Evolutionary conservation across 768 basidiomycete genomes (phyloP).

Genomic region (Atractiella rhizophila): DNA sequence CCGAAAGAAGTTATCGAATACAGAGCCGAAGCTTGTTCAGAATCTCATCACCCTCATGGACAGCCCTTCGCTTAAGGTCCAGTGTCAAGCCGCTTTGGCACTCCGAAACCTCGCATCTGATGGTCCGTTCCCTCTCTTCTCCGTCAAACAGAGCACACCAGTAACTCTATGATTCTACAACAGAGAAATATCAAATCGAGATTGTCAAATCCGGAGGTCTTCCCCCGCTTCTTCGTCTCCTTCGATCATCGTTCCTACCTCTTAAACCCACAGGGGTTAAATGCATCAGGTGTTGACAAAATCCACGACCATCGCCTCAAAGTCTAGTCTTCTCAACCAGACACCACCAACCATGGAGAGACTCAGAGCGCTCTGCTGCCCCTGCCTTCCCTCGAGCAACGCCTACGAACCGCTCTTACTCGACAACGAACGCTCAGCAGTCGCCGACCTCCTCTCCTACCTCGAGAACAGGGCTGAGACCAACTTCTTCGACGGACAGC

Average conservation of each 20-base stretch:
- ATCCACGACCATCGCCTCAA: too few relatives aligned
- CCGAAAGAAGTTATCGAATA: slow-evolving; percentile 76
- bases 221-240: slow-evolving; percentile 64
- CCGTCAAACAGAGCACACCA: background rate
- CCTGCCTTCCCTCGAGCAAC: too few relatives aligned
- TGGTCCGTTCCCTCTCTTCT: slow-evolving; percentile 36
- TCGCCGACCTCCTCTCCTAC: slow-evolving; percentile 87
- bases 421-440: slow-evolving; percentile 66
- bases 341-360: too few relatives aligned
- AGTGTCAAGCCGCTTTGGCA: slow-evolving; percentile 91
- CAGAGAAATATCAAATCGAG: slow-evolving; percentile 98
- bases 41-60: slow-evolving; percentile 92
- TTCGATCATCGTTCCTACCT: slow-evolving; percentile 89
- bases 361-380: too few relatives aligned
- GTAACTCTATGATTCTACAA: too few relatives aligned
- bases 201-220: slow-evolving; percentile 91
- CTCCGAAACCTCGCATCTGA: slow-evolving; percentile 90
- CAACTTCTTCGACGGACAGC: slow-evolving; percentile 89
- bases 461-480: slow-evolving; percentile 96
- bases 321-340: too few relatives aligned
- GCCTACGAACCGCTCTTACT: slow-evolving; percentile 24
- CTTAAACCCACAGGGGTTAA: too few relatives aligned
- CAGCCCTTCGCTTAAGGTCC: slow-evolving; percentile 86
- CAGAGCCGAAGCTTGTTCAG: slow-evolving; percentile 77
- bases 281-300: too few relatives aligned